Percentiles rank a stretch among this genome's conserved stretches.
Conservation (phyloP, 2,329 filamentous ascomycete species). For the Fusarium brachygibbosum region DNA sequence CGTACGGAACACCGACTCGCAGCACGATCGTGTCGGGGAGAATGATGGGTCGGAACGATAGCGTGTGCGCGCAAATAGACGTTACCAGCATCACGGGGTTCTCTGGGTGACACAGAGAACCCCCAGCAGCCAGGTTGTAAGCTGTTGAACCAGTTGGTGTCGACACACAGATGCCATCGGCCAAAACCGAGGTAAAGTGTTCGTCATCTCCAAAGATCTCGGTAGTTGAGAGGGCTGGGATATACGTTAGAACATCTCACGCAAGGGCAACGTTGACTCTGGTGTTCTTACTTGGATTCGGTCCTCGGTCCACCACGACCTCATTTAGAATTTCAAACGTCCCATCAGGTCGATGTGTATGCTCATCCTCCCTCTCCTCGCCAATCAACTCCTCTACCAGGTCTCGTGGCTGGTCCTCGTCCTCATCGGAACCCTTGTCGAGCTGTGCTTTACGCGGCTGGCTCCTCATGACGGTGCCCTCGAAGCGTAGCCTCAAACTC, state of each 20-base stretch:
- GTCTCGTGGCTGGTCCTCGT: constrained; percentile 67
- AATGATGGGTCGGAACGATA: constrained; percentile 97
- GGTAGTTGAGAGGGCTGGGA: constrained; percentile 85
- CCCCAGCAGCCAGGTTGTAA: constrained; percentile 96
- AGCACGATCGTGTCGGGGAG: constrained; percentile 96
- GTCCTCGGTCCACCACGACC: constrained; percentile 94
- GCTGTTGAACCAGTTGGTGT: constrained; percentile 96
- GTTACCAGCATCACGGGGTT: constrained; percentile 97
- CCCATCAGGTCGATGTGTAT: constrained; percentile 86
- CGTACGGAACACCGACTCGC: constrained; percentile 92
- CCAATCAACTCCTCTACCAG: constrained; percentile 92
- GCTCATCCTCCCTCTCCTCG: constrained; percentile 84
- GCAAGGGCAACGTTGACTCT: constrained; percentile 9
- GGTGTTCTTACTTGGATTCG: constrained; percentile 81
- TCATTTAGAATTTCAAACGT: constrained; percentile 96
- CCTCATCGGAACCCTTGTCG: constrained; percentile 49
- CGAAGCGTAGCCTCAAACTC: constrained; percentile 88
- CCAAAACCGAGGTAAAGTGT: constrained; percentile 93
- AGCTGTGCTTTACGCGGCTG: constrained; percentile 59
- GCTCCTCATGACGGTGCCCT: constrained; percentile 92
- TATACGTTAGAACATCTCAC: constrained; percentile 22
- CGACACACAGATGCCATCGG: constrained; percentile 92
- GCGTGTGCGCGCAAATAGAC: constrained; percentile 92
- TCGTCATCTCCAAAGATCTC: constrained; percentile 96
- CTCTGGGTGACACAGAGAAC: constrained; percentile 93